These are phyloP conservation scores for Bryoglossum gracile DNA, from an alignment of 495 filamentous ascomycete genomes.

Conservation along the genomic window DNA sequence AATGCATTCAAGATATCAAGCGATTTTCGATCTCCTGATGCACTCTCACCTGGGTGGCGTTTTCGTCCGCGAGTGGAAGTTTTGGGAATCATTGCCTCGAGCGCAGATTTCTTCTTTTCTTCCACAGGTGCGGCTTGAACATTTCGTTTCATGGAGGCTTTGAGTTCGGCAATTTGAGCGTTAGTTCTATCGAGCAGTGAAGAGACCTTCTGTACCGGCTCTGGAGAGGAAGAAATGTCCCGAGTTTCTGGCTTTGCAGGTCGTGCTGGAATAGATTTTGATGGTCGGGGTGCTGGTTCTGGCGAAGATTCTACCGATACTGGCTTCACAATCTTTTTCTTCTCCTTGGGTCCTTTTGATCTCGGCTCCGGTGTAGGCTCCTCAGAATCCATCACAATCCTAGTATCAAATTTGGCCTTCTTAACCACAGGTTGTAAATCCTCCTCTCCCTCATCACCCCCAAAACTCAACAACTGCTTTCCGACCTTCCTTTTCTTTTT, in stretches of 20 bases:
- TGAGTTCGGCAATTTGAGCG: constrained; percentile 83
- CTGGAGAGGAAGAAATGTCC: constrained; percentile 26
- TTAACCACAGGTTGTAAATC: constrained; percentile 53
- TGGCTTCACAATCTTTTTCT: constrained; percentile 26
- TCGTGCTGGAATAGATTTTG: constrained; percentile 20
- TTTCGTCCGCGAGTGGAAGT: constrained; percentile 76
- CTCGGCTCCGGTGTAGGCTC: constrained; percentile 26
- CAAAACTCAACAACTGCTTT: constrained; percentile 85
- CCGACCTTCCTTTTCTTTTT: constrained; percentile 71
- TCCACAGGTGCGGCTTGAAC: constrained; percentile 50
- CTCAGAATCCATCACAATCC: constrained; percentile 59
- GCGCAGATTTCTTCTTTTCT: constrained; percentile 56
- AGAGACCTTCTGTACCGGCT: constrained; percentile 26
- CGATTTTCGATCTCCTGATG: constrained; percentile 50
- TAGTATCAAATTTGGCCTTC: constrained; percentile 87
- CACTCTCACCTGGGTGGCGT: constrained; percentile 46
- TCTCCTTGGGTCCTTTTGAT: constrained; percentile 31
- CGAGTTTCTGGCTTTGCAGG: constrained; percentile 17
- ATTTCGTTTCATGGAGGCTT: constrained; percentile 85
- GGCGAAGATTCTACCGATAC: constrained; percentile 24
- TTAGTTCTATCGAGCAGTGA: constrained; percentile 75
- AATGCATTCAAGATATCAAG: constrained; percentile 69
- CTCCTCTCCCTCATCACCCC: constrained; percentile 68
- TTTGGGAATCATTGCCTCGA: constrained; percentile 77
- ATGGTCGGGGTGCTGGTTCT: constrained; percentile 18